Evolutionary conservation across 257 asterid species (phyloP).

Genomic region (Solanum sitiens): DNA sequence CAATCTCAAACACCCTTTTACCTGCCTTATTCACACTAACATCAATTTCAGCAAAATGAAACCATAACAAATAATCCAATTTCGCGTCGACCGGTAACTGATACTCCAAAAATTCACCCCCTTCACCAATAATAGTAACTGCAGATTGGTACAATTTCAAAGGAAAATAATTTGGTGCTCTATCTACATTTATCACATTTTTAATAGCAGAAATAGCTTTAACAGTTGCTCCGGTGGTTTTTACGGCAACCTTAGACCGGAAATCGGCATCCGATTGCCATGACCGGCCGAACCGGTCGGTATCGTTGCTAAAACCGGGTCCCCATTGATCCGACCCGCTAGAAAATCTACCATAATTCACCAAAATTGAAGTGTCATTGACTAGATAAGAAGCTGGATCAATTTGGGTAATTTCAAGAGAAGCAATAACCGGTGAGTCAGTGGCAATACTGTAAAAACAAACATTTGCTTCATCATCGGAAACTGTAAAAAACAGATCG

Average conservation of each 20-base stretch:
- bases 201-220: constrained; percentile 62
- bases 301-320: constrained; percentile 77
- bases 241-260: constrained; percentile 10
- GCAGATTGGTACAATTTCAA: constrained; percentile 72
- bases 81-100: constrained; percentile 67
- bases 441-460: constrained; percentile 97
- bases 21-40: constrained; percentile 63
- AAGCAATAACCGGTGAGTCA: constrained; percentile 76
- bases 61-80: constrained; percentile 75
- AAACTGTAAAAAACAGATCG: constrained; percentile 58
- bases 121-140: constrained; percentile 27
- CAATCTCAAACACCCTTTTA: constrained; percentile 76
- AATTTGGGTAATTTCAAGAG: constrained; percentile 46
- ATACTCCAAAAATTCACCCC: constrained; percentile 60
- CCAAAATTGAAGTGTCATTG: constrained; percentile 20
- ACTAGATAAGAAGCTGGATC: constrained; percentile 44
- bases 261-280: constrained; percentile 66
- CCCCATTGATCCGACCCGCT: constrained; percentile 93
- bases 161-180: constrained; percentile 71
- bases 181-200: constrained; percentile 30
- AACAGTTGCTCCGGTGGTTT: constrained; percentile 22
- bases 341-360: constrained; percentile 76
- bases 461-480: constrained; percentile 32
- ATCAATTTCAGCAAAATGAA: constrained; percentile 94
- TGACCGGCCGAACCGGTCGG: constrained; percentile 66